phyloP scores from a whole-genome alignment of 441 rosid species.

The Aquilaria agallochum region DNA sequence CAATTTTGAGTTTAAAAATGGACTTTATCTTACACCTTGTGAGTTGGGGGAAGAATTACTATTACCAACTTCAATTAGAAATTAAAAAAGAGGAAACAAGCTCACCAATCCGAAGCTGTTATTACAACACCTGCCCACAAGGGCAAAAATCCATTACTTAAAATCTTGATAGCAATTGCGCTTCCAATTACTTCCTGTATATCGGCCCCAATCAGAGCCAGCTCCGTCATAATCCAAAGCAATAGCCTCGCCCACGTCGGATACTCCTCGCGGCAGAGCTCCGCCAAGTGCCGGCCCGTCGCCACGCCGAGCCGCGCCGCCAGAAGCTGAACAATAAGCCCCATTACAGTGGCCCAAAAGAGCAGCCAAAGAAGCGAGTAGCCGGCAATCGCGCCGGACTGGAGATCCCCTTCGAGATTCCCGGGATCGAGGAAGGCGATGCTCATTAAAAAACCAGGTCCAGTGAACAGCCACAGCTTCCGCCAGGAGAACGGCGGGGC shows the following conservation, averaged over 20 bases:
- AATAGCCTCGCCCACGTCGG: conserved; percentile 74
- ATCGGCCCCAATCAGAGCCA: conserved; percentile 90
- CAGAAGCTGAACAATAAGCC: conserved; percentile 79
- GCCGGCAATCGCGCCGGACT: conserved; percentile 90
- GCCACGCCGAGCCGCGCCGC: conserved; percentile 87
- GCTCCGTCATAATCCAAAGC: conserved; percentile 90
- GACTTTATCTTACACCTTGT: no score
- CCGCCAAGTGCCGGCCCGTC: conserved; percentile 85
- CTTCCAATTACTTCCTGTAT: conserved; percentile 94
- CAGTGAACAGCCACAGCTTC: conserved; percentile 87
- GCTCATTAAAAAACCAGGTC: conserved; percentile 91
- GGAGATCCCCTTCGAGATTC: conserved; percentile 90
- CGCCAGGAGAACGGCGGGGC: conserved; percentile 88
- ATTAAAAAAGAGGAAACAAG: background rate
- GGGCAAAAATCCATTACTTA: conserved; percentile 72
- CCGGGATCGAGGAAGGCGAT: conserved; percentile 95
- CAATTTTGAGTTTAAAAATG: no score
- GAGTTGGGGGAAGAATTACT: no score
- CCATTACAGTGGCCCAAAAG: conserved; percentile 91
- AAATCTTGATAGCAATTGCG: conserved; percentile 81
- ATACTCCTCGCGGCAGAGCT: conserved; percentile 95
- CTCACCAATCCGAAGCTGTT: conserved; percentile 77
- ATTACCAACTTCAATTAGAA: background rate
- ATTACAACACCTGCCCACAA: conserved; percentile 84
- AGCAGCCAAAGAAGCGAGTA: conserved; percentile 84